A percentile compares a stretch with the other conserved stretches of the same genome.
phyloP scores from a whole-genome alignment of 2,329 filamentous ascomycete genomes.

The Colletotrichum aenigma region DNA sequence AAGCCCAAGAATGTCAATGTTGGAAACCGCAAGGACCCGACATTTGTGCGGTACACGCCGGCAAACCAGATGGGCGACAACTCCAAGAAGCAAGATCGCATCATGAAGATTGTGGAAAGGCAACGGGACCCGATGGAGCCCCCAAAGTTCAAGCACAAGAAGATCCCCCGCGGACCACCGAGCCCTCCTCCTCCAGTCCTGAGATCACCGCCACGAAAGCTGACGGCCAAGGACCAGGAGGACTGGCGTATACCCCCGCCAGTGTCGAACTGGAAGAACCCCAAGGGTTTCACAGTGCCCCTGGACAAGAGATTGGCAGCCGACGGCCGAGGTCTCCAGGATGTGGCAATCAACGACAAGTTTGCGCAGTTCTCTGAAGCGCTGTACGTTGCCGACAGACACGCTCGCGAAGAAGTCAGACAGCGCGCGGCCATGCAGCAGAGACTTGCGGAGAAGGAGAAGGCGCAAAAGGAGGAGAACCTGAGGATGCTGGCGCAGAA shows the following conservation, averaged over 20 bases:
- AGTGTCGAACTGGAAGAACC: conserved; percentile 99
- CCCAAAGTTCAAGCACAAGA: conserved; percentile 98
- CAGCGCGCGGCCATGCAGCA: conserved; percentile 95
- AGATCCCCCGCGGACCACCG: conserved; percentile 90
- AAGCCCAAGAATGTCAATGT: conserved; percentile 95
- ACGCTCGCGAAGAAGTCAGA: conserved; percentile 94
- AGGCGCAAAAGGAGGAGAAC: conserved; percentile 90
- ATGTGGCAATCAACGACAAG: conserved; percentile 97
- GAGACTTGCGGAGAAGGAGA: conserved; percentile 94
- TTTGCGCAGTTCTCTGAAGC: conserved; percentile 97
- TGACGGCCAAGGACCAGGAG: conserved; percentile 96
- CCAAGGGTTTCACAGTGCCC: conserved; percentile 96
- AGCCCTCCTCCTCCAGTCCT: conserved; percentile 93
- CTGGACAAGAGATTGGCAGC: conserved; percentile 94
- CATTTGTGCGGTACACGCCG: conserved; percentile 94
- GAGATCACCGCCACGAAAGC: conserved; percentile 91
- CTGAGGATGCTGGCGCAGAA: conserved; percentile 87
- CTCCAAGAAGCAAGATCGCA: conserved; percentile 87
- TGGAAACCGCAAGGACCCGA: conserved; percentile 80
- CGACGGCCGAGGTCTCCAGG: conserved; percentile 88
- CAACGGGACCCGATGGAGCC: conserved; percentile 96
- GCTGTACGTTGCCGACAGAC: conserved; percentile 90
- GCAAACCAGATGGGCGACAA: conserved; percentile 95
- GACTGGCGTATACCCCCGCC: conserved; percentile 89
- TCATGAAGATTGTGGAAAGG: conserved; percentile 97